These are phyloP conservation scores for Musa itinerans DNA, from an alignment of 176 grass and related monocot species.

Conservation along the genomic window DNA sequence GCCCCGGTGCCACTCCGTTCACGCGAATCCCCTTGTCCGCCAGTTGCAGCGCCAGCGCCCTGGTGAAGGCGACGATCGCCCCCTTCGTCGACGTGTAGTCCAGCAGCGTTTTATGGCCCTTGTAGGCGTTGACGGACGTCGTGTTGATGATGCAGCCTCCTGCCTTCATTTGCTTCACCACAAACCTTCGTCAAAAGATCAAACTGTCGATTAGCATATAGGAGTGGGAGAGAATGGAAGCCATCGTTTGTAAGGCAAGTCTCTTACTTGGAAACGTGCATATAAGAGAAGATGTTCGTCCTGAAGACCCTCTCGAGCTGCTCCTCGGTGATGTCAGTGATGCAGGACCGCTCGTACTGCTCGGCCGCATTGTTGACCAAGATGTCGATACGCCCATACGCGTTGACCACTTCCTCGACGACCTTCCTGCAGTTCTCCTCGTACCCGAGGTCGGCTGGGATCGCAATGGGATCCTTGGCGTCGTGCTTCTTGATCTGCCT, in stretches of 20 bases:
- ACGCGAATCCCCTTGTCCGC: conserved; percentile 15
- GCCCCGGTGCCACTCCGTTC: conserved; percentile 15
- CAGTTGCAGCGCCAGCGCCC: conserved; percentile 18
- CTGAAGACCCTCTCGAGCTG: conserved; percentile 63
- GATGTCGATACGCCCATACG: conserved; percentile 51
- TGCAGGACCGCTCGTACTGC: conserved; percentile 38
- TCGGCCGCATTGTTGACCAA: conserved; percentile 71
- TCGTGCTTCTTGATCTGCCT: conserved; percentile 28
- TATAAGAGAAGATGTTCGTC: conserved; percentile 73
- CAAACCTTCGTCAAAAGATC: conserved; percentile 14
- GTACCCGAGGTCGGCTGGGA: conserved; percentile 59
- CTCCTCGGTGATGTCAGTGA: conserved; percentile 45
- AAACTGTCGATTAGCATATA: background rate
- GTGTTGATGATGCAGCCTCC: conserved; percentile 70
- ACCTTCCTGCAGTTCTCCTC: conserved; percentile 58
- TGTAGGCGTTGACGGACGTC: conserved; percentile 76
- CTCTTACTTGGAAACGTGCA: conserved; percentile 37
- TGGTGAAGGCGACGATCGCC: conserved; percentile 18
- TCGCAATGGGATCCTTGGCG: conserved; percentile 36
- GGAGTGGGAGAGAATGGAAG: too few relatives aligned
- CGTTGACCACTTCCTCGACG: conserved; percentile 36
- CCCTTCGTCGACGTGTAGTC: conserved; percentile 87
- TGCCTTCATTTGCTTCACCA: conserved; percentile 28
- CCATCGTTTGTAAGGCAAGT: background rate
- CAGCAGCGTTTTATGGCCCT: conserved; percentile 54